Base-by-base conservation (phyloP, 1,284 basidiomycete species). In the Quambalaria eucalypti region DNA sequence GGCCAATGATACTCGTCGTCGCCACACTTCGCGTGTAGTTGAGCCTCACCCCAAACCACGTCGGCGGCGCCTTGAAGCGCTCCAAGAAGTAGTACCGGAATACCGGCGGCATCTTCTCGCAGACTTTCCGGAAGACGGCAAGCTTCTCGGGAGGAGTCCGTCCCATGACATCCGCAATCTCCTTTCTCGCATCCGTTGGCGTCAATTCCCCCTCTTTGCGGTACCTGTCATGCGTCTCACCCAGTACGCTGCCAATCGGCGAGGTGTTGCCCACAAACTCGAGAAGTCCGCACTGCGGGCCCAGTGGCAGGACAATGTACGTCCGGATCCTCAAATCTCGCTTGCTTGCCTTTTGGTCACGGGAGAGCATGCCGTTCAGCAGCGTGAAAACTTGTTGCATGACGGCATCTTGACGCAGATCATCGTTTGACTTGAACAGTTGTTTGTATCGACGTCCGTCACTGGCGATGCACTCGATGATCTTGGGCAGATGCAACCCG, bases 311-410 rank as follows among this genome's bases (percentile, higher is more conserved):
- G 46, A 98, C 89, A 54, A 84, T 88, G 78, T 97, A 98, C 9
- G 84, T 86, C 33, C 90, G 82, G 58, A 96, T 84, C 42, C 79
- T 78, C 28, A 98, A 80, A 31, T 83, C 79, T 10, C 93, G 84
- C 52, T 82, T 81, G 51, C 81, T 81, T 0, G 91, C 89, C 60
- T 87, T 83, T 26, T 84, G 81, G 73, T 97, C 90, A 10, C 80
- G 80, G 8, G 72, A 68, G 6, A 98, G 81, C 1, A 96, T 81
- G 3, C 82, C 78, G 61, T 98, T 97, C 53, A 91, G 87, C 40
- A 97, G 81, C 29, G 85, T 84, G 70, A 98, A 98, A 1, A 96
- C 90, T 77, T 98, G 95, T 72, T 96, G 90, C 92, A 98, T 96
- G 47, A 98, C 90, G 0, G 93, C 92, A 73, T 98, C 93, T 77